Base-by-base conservation (phyloP, 2,329 filamentous ascomycete genomes). In the Ampelomyces quisqualis region DNA sequence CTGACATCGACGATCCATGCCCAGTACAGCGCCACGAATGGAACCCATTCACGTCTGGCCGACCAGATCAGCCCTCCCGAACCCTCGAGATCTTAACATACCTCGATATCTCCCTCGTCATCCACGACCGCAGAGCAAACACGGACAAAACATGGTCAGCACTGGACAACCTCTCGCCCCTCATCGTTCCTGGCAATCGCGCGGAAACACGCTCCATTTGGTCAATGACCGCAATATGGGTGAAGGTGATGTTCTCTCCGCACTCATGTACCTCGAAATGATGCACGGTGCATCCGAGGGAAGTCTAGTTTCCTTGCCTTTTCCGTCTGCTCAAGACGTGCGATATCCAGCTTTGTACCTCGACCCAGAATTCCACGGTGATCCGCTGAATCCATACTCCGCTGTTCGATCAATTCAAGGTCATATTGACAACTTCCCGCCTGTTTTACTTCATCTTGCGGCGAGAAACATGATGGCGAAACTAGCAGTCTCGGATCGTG, bases 331-430 rank as follows among this genome's bases (percentile, higher is more conserved):
- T 5, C 34, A 45, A 1, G 50, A 58, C 19, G 28, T 33, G 4
- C 55, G 67, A n/a, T 70, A 62, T 36, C 64, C 68, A 5, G 33
- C 57, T 9, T 10, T 69, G 0, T 65, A 60, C 33, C 60, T 70
- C 7, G 64, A 68, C 28, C 53, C 51, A 2, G 55, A 64, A 1
- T 68, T 67, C 18, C 38, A 58, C 1, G 22, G 34, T 2, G 40
- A 45, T 2, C 38, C 51, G 5, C 11, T 51, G 14, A 36, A 48
- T 4, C n/a, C 35, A 3, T 21, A 22, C 6, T 15, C 11, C 11
- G 53, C 54, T 11, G 31, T 43, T 3, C 13, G 26, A 7, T 22
- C 17, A 1, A 35, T 60, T 6, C 18, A 18, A 0, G 24, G 31
- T 3, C 50, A 54, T 28, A 23, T 52, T 7, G 26, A 37, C n/a